phyloP scores from a whole-genome alignment of 1,139 yeast species.

The Debaryomyces coudertii region DNA sequence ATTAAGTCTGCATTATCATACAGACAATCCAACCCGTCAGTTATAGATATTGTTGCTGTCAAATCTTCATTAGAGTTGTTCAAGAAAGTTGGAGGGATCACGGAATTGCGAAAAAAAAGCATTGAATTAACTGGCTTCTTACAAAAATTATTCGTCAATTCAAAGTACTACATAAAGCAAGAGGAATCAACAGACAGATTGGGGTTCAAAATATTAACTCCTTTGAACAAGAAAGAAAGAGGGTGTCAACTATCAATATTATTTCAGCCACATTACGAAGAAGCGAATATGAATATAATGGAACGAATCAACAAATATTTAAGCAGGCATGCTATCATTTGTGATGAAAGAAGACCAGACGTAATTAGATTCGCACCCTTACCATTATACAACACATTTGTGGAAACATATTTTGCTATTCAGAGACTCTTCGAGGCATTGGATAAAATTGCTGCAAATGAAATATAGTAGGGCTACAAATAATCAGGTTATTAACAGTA shows the following conservation, averaged over 20 bases:
- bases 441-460: slow-evolving; percentile 17
- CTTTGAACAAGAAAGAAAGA: slow-evolving; percentile 55
- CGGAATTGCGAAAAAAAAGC: slow-evolving; percentile 58
- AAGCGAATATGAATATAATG: slow-evolving; percentile 56
- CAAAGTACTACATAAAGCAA: slow-evolving; percentile 46
- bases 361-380: slow-evolving; percentile 85
- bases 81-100: slow-evolving; percentile 64
- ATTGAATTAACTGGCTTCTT: slow-evolving; percentile 60
- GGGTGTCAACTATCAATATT: slow-evolving; percentile 83
- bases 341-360: slow-evolving; percentile 88
- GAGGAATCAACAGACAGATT: slow-evolving; percentile 26
- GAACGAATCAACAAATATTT: slow-evolving; percentile 56
- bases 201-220: slow-evolving; percentile 75
- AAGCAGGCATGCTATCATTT: slow-evolving; percentile 64
- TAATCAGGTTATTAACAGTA: slow-evolving; percentile 3
- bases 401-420: slow-evolving; percentile 58
- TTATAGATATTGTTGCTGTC: slow-evolving; percentile 75
- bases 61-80: slow-evolving; percentile 68
- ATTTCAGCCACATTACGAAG: slow-evolving; percentile 56
- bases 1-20: slow-evolving; percentile 82
- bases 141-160: slow-evolving; percentile 45
- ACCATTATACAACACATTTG: slow-evolving; percentile 79
- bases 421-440: slow-evolving; percentile 46
- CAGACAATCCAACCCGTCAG: slow-evolving; percentile 92
- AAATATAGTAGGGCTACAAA: slow-evolving; percentile 7